Evolutionary conservation across 2,329 filamentous ascomycete species (phyloP), one percentile per base, ranked within the genome.

Genomic region (Ophiostoma tasmaniense): DNA sequence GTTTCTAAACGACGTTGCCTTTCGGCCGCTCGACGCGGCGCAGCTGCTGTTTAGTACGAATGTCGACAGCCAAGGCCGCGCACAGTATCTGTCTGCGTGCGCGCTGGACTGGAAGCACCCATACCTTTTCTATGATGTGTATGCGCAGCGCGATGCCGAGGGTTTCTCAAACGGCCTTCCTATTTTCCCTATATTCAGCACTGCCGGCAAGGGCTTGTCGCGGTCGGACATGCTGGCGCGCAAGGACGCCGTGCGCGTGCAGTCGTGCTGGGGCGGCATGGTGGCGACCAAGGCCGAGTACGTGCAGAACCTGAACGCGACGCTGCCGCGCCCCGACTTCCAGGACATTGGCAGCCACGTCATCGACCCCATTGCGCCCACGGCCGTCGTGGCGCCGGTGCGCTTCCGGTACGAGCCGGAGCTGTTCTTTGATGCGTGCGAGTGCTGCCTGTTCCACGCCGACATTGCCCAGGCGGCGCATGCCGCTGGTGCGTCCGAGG

Each of bases 211-310:
- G 17, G 86, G 80, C 0, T 78, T 78, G n/a, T 87, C 83, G 50
- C 82, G 89, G 62, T 80, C 81, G 4, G 89, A 90, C 75, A 87
- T 92, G 22, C 76, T 90, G 1, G 79, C 79, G 0, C 84, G 86
- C 68, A 82, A 76, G 50, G 86, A 89, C 72, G 85, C 89, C 0
- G 89, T 93, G 1, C 84, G 87, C 10, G 90, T 92, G 1, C 85
- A 84, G 73, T 88, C 87, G 72, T 93, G 90, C 78, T 93, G 90
- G 90, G 89, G 89, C 67, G 90, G 90, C 28, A 92, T 92, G 85
- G 88, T 87, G 2, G 86, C 86, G 1, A 88, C 88, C 77, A 83
- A 89, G 74, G 87, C 85, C 1, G 78, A 79, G 64, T 87, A 84
- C 76, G 85, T 89, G 64, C 85, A 87, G 73, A 78, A 81, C 72